Evolutionary conservation across 1,284 basidiomycete genomes (phyloP), one percentile per base, ranked within the genome.

Genomic region (Hymenochaete sp.): DNA sequence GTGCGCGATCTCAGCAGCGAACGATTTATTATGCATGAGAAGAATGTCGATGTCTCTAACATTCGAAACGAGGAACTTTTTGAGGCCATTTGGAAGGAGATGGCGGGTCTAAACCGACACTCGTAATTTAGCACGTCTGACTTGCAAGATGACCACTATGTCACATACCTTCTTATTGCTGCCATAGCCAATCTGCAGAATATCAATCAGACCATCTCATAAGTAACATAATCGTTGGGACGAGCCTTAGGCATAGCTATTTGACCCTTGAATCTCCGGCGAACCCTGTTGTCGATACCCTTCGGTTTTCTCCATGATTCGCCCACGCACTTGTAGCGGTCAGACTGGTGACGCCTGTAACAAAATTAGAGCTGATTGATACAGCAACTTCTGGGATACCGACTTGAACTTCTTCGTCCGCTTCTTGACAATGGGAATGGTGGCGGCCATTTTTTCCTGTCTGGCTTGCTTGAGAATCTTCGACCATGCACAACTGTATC

Each of bases 301-400:
- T 93, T 95, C 57, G 91, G 91, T 73, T 95, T 97, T 68, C 93
- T 79, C 93, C 93, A 97, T 75, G 87, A 75, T 75, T 93, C 91
- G 77, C 93, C 93, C 57, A 97, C 92, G 56, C 82, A 73, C 66
- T 87, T 78, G 74, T 95, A 97, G 64, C 93, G 85, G 73, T 96
- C 93, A 48, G 90, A 93, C 71, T 97, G 93, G 71, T 96, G 93
- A 67, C 93, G 89, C 75, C 87, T 91, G 31, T 24, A 63, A 38
- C n/a, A 16, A 53, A 53, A 53, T 51, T 31, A 62, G 52, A 48
- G 45, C 49, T 29, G 43, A 36, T 8, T 5, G 21, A 42, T 33
- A 44, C 19, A 46, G 41, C 31, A 39, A 21, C n/a, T 13, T 24
- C 13, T n/a, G 25, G 11, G 11, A 14, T 21, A 75, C 82, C 51